Evolutionary conservation across 371 early-diverging fungal genomes (phyloP).

Genomic region (Actinomucor elegans): DNA sequence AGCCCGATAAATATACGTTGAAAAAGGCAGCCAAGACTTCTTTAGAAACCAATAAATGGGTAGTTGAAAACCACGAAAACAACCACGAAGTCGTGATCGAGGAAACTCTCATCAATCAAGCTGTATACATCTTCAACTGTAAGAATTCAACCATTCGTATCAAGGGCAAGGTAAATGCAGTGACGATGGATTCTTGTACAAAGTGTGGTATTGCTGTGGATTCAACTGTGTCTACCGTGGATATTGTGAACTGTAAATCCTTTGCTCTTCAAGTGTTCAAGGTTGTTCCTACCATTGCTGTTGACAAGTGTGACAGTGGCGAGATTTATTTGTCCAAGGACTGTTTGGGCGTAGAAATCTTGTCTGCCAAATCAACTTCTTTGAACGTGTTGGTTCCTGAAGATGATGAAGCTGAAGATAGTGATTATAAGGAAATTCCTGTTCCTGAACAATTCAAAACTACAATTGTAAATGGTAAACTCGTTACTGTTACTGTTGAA

Average conservation of each 20-base stretch:
- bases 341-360: conserved; percentile 77
- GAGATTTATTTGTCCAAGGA: conserved; percentile 83
- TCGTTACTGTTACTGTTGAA: conserved; percentile 84
- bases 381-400: conserved; percentile 81
- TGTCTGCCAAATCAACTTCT: conserved; percentile 88
- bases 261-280: conserved; percentile 88
- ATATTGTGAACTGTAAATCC: conserved; percentile 89
- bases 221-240: conserved; percentile 82
- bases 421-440: conserved; percentile 83
- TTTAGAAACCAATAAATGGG: conserved; percentile 93
- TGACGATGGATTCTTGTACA: conserved; percentile 86
- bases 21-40: conserved; percentile 81
- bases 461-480: conserved; percentile 74
- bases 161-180: conserved; percentile 89
- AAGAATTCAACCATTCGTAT: conserved; percentile 85
- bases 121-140: conserved; percentile 92
- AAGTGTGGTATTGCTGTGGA: conserved; percentile 89
- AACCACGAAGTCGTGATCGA: conserved; percentile 77
- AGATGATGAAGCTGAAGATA: conserved; percentile 63
- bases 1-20: conserved; percentile 61
- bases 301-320: conserved; percentile 94
- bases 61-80: conserved; percentile 83
- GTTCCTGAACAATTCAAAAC: conserved; percentile 94
- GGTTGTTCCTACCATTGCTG: conserved; percentile 77
- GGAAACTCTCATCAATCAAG: conserved; percentile 81